These are phyloP conservation scores for Annona squamosa DNA, from an alignment of 164 flowering plant species.

Conservation along the genomic window DNA sequence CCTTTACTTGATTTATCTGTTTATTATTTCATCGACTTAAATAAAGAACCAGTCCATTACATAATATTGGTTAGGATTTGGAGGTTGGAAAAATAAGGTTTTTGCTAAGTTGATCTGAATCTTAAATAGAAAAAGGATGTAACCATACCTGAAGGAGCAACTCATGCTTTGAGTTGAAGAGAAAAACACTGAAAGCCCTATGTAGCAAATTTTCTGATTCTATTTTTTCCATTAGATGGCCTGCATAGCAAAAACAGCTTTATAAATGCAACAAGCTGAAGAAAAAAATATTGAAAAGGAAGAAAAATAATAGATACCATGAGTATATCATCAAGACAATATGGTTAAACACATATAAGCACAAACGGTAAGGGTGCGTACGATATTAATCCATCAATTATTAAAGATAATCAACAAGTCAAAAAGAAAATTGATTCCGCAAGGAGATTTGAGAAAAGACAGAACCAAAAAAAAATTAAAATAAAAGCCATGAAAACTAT, in stretches of 20 bases:
- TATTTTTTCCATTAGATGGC: constrained; percentile 92
- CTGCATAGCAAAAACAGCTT: constrained; percentile 32
- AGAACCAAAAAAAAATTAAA: no score
- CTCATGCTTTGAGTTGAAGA: constrained; percentile 89
- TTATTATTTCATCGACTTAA: no score
- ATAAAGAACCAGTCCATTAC: no score
- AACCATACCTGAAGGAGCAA: constrained; percentile 81
- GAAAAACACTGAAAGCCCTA: constrained; percentile 92
- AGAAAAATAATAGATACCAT: no score
- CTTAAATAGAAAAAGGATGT: neutral
- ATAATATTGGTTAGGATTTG: no score
- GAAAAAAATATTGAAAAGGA: neutral
- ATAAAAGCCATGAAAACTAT: no score
- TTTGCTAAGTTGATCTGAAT: neutral
- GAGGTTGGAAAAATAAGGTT: no score
- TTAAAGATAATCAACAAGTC: neutral
- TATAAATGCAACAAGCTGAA: neutral
- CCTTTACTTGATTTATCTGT: no score
- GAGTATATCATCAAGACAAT: neutral
- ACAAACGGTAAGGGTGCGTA: neutral
- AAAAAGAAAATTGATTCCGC: no score
- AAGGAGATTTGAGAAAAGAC: no score
- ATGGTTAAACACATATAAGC: neutral
- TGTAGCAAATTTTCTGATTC: constrained; percentile 73
- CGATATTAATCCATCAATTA: neutral